Evolutionary conservation across 371 early-diverging fungal genomes (phyloP).

Genomic region (Globomyces sp.): DNA sequence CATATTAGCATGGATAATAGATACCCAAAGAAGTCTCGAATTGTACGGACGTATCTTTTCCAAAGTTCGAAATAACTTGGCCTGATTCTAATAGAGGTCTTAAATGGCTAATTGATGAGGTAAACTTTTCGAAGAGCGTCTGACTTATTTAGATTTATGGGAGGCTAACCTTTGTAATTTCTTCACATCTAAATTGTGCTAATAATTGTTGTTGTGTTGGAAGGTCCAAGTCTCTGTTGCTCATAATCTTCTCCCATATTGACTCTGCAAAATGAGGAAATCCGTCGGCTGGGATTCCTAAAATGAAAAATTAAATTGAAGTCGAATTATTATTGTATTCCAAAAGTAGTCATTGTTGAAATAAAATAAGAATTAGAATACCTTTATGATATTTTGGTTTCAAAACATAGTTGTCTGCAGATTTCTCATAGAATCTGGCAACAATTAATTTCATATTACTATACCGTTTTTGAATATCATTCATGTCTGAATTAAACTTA

Average conservation of each 20-base stretch:
- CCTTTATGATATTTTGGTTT: slow-evolving; percentile 81
- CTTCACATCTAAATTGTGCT: slow-evolving; percentile 98
- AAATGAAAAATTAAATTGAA: too few species aligned
- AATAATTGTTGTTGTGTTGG: slow-evolving; percentile 97
- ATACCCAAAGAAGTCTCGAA: slow-evolving; percentile 11
- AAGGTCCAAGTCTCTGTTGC: slow-evolving; percentile 93
- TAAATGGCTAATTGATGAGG: slow-evolving; percentile 37
- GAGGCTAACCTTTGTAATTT: slow-evolving; percentile 70
- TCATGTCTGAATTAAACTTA: slow-evolving; percentile 74
- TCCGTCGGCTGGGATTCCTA: slow-evolving; percentile 88
- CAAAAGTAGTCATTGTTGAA: too few species aligned
- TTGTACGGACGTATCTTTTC: slow-evolving; percentile 60
- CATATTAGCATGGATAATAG: neutral
- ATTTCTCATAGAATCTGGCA: slow-evolving; percentile 67
- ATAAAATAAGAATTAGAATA: too few species aligned
- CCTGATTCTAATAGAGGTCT: slow-evolving; percentile 73
- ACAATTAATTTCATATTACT: neutral
- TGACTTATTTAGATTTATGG: slow-evolving; percentile 53
- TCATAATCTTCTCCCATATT: slow-evolving; percentile 90
- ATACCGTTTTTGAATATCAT: slow-evolving; percentile 65
- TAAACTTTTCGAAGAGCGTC: slow-evolving; percentile 61
- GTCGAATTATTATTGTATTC: too few species aligned
- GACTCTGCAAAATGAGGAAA: slow-evolving; percentile 84
- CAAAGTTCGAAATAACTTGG: slow-evolving; percentile 72
- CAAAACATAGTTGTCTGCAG: slow-evolving; percentile 77